These are phyloP conservation scores for Ambrosia artemisiifolia DNA, from an alignment of 129 eudicot genomes.

Conservation along the genomic window DNA sequence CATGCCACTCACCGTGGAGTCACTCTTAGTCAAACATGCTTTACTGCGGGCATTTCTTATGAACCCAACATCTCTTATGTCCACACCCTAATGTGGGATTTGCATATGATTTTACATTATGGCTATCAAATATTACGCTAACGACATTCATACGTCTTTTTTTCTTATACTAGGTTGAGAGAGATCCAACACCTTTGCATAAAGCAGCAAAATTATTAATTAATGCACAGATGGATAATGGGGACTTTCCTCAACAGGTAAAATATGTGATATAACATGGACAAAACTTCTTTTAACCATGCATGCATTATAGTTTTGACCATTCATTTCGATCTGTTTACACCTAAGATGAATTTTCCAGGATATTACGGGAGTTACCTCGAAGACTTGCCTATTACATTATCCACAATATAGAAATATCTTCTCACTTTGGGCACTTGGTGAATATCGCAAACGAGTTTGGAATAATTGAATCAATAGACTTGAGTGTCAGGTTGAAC, in stretches of 20 bases:
- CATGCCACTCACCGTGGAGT: no score
- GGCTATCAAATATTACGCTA: neutral
- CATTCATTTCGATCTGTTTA: neutral
- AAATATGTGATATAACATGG: neutral
- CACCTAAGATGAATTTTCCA: conserved; percentile 7
- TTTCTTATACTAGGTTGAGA: conserved; percentile 20
- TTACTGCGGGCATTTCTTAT: no score
- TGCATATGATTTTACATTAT: neutral
- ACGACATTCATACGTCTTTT: neutral
- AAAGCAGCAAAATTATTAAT: conserved; percentile 40
- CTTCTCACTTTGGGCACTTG: conserved; percentile 48
- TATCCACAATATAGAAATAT: conserved; percentile 35
- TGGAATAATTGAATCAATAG: conserved; percentile 28
- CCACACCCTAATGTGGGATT: no score
- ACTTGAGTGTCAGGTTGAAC: neutral
- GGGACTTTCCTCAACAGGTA: conserved; percentile 47
- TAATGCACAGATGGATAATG: conserved; percentile 39
- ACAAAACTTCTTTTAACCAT: neutral
- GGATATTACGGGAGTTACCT: conserved; percentile 43
- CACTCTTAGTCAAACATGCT: no score
- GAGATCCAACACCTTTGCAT: conserved; percentile 40
- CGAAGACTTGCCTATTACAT: conserved; percentile 43
- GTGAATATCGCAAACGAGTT: conserved; percentile 41
- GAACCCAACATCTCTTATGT: no score
- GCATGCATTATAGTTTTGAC: neutral